Conservation (phyloP, 73 alveolate genomes). For the Uronychia setigera region DNA sequence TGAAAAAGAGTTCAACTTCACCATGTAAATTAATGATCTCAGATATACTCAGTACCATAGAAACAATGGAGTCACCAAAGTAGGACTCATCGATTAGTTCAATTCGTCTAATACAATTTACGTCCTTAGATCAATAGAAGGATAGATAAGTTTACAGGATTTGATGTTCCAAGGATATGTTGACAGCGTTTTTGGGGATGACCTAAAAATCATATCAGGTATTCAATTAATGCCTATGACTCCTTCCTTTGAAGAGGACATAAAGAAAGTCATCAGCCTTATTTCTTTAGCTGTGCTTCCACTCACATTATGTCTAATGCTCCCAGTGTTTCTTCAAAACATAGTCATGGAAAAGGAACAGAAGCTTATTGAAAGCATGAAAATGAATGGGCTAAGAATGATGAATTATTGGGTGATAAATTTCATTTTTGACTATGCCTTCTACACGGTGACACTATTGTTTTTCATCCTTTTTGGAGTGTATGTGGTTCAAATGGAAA, state of each 20-base stretch:
- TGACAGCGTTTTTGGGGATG: not conserved
- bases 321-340: conserved; percentile 95
- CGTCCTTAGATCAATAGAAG: conserved; percentile 79
- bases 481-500: conserved; percentile 71
- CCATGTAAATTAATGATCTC: conserved; percentile 88
- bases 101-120: conserved; percentile 37
- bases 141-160: conserved; percentile 71
- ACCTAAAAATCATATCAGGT: conserved; percentile 41
- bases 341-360: conserved; percentile 97
- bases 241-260: conserved; percentile 84
- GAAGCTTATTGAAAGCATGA: conserved; percentile 94
- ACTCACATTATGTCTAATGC: conserved; percentile 79
- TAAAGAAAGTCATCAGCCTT: conserved; percentile 82
- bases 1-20: conserved; percentile 69
- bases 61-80: conserved; percentile 92
- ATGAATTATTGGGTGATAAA: conserved; percentile 91
- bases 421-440: conserved; percentile 71
- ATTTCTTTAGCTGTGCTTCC: conserved; percentile 91
- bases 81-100: conserved; percentile 61
- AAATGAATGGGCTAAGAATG: conserved; percentile 97
- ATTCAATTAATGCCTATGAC: conserved; percentile 91
- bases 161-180: conserved; percentile 38
- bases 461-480: conserved; percentile 78
- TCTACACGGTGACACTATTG: conserved; percentile 74
- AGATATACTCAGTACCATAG: conserved; percentile 94